A percentile compares a stretch with the other conserved stretches of the same genome.
Conservation (phyloP, 164 flowering plant species). For the Chimonanthus praecox region DNA sequence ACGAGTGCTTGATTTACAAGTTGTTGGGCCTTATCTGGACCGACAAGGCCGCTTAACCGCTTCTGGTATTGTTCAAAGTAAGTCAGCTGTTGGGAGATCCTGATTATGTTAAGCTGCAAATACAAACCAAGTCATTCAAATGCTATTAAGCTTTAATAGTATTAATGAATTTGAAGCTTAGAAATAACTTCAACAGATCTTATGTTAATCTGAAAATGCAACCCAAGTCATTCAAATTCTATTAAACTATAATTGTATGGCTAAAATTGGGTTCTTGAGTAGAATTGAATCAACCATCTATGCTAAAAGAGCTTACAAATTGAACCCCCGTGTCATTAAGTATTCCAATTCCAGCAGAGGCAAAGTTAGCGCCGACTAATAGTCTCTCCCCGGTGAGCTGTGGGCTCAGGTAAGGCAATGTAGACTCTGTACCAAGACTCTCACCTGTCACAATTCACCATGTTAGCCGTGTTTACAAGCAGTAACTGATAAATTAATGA, state of each 20-base stretch:
- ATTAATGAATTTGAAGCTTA: background rate
- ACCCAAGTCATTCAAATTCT: background rate
- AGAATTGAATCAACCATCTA: background rate
- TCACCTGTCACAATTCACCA: conserved; percentile 32
- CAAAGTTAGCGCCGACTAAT: conserved; percentile 74
- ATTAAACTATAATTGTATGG: background rate
- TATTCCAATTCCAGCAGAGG: conserved; percentile 77
- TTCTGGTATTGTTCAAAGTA: conserved; percentile 43
- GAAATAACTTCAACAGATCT: background rate
- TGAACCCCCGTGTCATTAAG: conserved; percentile 73
- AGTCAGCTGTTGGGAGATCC: conserved; percentile 34
- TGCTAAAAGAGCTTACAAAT: conserved; percentile 43
- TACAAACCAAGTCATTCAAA: background rate
- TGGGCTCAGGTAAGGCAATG: conserved; percentile 60
- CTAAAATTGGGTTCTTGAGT: background rate
- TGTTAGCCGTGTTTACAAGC: background rate
- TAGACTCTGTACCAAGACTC: conserved; percentile 32
- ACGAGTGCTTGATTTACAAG: conserved; percentile 43
- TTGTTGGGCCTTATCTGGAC: conserved; percentile 21
- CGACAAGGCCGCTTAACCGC: conserved; percentile 34
- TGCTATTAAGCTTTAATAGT: background rate
- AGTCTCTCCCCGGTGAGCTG: conserved; percentile 45
- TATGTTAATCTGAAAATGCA: background rate
- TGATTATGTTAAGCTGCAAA: conserved; percentile 49
- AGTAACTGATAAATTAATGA: background rate